Base-by-base conservation (phyloP, 352 stramenopile genomes). In the Phytopythium montanum region DNA sequence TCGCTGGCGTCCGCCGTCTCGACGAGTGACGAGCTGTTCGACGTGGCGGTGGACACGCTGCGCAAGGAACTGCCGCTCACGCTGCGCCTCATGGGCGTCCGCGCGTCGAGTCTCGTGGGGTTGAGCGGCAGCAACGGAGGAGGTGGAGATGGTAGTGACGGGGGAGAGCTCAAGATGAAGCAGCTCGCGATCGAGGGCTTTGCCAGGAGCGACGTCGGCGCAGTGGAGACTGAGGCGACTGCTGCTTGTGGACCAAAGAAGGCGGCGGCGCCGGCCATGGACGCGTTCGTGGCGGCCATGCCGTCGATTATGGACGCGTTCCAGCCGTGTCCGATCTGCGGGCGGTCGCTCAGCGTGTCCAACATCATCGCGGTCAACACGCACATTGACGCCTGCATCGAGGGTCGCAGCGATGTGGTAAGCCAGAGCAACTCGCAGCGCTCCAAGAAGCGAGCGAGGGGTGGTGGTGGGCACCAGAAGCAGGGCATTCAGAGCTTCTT, bases 31-130 rank as follows among this genome's bases (percentile, higher is more conserved):
- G 73, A 86, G 38, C 26, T 92, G 39, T 84, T 69, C 39, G 62
- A 59, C 0, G 61, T 62, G 8, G 80, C 80, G 21, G 63, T 81
- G 3, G 71, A 85, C 61, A 38, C 90, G 19, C 41, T 92, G 33
- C 65, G 70, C 12, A 85, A 85, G 54, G 80, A 92, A 38, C 41
- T 90, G 51, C 83, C 83, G 10, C 69, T 92, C n/a, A 82, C 65
- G 19, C 63, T 90, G 39, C 76, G 83, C 9, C 61, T 92, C 9
- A 76, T 92, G 65, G 83, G 83, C 5, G 75, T 90, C 9, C 80
- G 80, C 23, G 83, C 73, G 26, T 79, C 83, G 0, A 51, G 69
- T 12, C 66, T 90, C 2, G 70, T 87, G 23, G 41, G 7, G 28
- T 59, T 36, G 53, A 76, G n/a, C 29, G 31, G 10, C 29, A 33